Conservation (phyloP, 169 alveolate species). For the Plasmodium adleri region DNA sequence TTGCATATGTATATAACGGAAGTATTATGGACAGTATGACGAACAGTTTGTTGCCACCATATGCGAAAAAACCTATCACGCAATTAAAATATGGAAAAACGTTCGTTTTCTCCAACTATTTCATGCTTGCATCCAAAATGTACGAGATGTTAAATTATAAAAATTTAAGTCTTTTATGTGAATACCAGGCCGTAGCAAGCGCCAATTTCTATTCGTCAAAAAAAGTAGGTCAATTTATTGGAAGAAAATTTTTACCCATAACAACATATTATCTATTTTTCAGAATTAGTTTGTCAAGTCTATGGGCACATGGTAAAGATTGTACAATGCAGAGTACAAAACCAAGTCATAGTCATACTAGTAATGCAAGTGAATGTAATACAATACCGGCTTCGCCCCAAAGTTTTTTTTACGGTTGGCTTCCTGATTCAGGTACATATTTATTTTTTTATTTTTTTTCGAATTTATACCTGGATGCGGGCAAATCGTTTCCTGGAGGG, state of each 20-base stretch:
- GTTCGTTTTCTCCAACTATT: conserved; percentile 30
- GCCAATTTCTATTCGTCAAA: conserved; percentile 13
- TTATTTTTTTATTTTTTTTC: no score
- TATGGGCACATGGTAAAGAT: no score
- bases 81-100: conserved; percentile 10
- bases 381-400: no score
- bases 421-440: no score
- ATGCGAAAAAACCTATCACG: conserved; percentile 8
- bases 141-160: conserved; percentile 21
- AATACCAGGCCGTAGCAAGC: conserved; percentile 38
- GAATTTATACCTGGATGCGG: no score
- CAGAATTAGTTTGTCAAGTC: neutral
- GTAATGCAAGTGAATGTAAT: no score
- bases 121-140: neutral
- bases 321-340: no score
- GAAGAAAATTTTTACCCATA: conserved; percentile 6
- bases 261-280: neutral
- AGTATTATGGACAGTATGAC: conserved; percentile 1
- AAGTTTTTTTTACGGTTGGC: no score
- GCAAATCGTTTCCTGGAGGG: neutral
- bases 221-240: conserved; percentile 18
- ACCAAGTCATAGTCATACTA: no score
- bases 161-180: conserved; percentile 33
- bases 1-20: neutral
- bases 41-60: neutral